Evolutionary conservation across 257 asterid species (phyloP).

Genomic region (Solanum bulbocastanum): DNA sequence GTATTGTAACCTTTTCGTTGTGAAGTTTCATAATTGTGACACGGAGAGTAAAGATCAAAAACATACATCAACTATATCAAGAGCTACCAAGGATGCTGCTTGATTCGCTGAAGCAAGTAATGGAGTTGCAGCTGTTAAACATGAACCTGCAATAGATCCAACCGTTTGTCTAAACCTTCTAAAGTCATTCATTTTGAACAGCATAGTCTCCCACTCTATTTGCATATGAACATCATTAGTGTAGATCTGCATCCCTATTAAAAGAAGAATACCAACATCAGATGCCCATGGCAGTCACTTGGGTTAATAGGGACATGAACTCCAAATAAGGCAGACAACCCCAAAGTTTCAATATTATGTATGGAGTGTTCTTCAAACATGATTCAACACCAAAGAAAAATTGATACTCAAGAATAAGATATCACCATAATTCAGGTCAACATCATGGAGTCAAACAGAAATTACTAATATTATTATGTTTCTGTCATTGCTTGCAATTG

Average conservation of each 20-base stretch:
- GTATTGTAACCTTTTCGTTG: neutral
- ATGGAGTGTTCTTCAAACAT: neutral
- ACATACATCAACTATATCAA: slow-evolving; percentile 64
- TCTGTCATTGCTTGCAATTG: neutral
- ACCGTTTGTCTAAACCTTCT: slow-evolving; percentile 65
- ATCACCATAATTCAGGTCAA: neutral
- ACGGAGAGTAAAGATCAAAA: neutral
- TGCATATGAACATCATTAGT: slow-evolving; percentile 17
- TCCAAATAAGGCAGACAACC: neutral
- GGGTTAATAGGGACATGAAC: neutral
- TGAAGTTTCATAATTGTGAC: neutral
- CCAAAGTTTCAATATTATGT: neutral
- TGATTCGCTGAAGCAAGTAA: slow-evolving; percentile 67
- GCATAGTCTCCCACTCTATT: slow-evolving; percentile 60
- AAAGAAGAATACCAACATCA: neutral
- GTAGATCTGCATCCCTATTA: slow-evolving; percentile 8
- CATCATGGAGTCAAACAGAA: neutral
- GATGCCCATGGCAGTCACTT: neutral
- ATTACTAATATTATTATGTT: neutral
- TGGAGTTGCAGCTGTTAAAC: slow-evolving; percentile 72
- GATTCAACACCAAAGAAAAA: neutral
- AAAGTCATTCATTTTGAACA: slow-evolving; percentile 63
- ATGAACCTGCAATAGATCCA: slow-evolving; percentile 83
- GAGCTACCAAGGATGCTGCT: slow-evolving; percentile 62
- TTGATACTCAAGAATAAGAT: neutral